Evolutionary conservation across 768 basidiomycete genomes (phyloP).

Genomic region (Brasilioporus rufonigricans): DNA sequence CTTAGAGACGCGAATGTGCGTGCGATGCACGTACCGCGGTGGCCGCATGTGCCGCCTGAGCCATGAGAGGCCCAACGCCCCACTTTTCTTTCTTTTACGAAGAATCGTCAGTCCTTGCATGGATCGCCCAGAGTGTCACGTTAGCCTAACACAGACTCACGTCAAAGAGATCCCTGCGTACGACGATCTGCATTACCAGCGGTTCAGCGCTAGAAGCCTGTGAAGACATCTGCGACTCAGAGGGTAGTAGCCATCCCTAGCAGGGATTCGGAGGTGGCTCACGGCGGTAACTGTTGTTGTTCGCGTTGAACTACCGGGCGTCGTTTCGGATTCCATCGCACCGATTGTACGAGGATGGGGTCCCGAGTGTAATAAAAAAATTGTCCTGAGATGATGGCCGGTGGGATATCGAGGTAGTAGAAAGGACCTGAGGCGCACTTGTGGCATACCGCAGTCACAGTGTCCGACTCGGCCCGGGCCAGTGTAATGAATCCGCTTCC

Average conservation of each 20-base stretch:
- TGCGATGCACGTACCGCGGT: constrained; percentile 31
- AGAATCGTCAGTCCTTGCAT: background rate
- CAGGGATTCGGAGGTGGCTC: background rate
- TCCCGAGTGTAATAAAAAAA: background rate
- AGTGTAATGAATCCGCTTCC: too few relatives aligned
- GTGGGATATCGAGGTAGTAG: background rate
- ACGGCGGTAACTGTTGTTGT: background rate
- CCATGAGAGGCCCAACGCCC: constrained; percentile 45
- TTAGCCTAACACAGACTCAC: constrained; percentile 25
- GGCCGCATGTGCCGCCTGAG: constrained; percentile 43
- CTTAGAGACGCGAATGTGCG: background rate
- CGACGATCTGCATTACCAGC: constrained; percentile 44
- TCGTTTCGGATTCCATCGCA: constrained; percentile 2
- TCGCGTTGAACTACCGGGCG: background rate
- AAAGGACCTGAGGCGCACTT: too few relatives aligned
- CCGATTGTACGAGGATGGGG: background rate
- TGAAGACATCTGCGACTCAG: background rate
- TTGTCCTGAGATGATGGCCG: background rate
- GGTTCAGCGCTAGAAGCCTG: constrained; percentile 14
- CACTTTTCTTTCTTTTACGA: constrained; percentile 38
- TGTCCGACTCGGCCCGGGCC: too few relatives aligned
- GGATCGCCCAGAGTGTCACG: background rate
- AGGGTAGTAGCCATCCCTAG: background rate
- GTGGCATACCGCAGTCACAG: too few relatives aligned
- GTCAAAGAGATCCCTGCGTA: constrained; percentile 41